Evolutionary conservation across 169 alveolate genomes (phyloP).

Genomic region (Theileria annulata): DNA sequence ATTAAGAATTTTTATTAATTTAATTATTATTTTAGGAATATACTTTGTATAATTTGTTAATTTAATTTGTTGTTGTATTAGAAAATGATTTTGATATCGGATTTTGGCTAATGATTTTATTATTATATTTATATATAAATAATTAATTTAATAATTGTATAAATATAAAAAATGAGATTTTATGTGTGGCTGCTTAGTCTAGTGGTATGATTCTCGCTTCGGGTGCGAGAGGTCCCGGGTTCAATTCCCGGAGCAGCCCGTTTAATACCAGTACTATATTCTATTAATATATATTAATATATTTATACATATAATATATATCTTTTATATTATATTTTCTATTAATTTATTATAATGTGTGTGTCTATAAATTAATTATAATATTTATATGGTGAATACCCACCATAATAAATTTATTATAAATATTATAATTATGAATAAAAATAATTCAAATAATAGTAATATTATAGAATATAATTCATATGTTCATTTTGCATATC

Average conservation of each 20-base stretch:
- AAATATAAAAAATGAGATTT: constrained; percentile 4
- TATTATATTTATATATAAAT: background rate
- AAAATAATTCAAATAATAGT: constrained; percentile 16
- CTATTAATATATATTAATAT: background rate
- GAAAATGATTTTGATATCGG: background rate
- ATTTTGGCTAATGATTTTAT: background rate
- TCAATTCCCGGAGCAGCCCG: constrained; percentile 96
- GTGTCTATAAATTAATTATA: background rate
- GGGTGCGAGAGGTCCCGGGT: constrained; percentile 99
- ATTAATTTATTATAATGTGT: too few relatives aligned
- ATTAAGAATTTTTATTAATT: background rate
- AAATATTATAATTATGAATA: constrained; percentile 17
- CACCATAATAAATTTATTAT: background rate
- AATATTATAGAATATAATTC: constrained; percentile 33
- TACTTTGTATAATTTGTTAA: too few relatives aligned
- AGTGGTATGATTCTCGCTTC: constrained; percentile 97
- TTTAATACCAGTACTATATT: constrained; percentile 34
- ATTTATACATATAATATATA: background rate
- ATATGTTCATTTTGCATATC: constrained; percentile 66
- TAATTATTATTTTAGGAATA: background rate
- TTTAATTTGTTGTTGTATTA: background rate
- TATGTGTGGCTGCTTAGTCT: constrained; percentile 86
- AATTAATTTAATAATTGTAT: background rate
- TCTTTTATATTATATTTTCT: background rate
- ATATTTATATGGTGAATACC: background rate